Base-by-base conservation (phyloP, 2,329 filamentous ascomycete genomes). In the Fusarium nygamai region DNA sequence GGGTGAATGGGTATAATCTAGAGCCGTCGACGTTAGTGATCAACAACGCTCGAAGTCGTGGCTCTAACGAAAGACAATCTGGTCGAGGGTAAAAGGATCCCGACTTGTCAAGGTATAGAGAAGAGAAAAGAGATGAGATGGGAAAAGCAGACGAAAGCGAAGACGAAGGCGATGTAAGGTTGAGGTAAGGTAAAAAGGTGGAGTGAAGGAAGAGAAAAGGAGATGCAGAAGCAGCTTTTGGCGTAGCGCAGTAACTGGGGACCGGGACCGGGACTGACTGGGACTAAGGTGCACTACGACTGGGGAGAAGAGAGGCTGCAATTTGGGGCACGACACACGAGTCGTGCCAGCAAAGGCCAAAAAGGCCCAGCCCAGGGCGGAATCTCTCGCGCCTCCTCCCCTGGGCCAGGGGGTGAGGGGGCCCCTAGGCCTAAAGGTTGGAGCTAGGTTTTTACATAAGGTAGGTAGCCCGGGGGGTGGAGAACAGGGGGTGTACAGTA, bases 251-350 rank as follows among this genome's bases (percentile, higher is more conserved):
- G 70, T 64, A 72, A 71, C 72, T 77, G 33, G 57, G 43, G 57
- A 51, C 57, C 31, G 43, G 56, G 41, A 48, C 39, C 31, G 20
- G 31, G 56, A 48, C 31, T 27, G 39, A 41, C 34, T 56, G 34
- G 51, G 34, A 56, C 51, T n/a, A 56, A 56, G 51, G 34, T 56
- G 20, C 24, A 13, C 24, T 56, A 56, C 56, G 31, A 59, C 56
- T 48, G 75, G 24, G 62, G 70, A 63, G 69, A 38, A 41, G 57
- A 60, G 74, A 77, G 69, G 76, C 76, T 78, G 77, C 76, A 79
- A 79, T 79, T 79, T 79, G 77, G 66, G 74, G 70, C 77, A 78
- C 72, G 76, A 79, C 77, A 78, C 77, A 79, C 77, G 77, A 79
- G 77, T 79, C 77, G 77, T 79, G 77, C 77, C 72, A 74, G 72